Conservation (phyloP, 805 yeast genomes). For the Tetrapisispora nanseiensis region DNA sequence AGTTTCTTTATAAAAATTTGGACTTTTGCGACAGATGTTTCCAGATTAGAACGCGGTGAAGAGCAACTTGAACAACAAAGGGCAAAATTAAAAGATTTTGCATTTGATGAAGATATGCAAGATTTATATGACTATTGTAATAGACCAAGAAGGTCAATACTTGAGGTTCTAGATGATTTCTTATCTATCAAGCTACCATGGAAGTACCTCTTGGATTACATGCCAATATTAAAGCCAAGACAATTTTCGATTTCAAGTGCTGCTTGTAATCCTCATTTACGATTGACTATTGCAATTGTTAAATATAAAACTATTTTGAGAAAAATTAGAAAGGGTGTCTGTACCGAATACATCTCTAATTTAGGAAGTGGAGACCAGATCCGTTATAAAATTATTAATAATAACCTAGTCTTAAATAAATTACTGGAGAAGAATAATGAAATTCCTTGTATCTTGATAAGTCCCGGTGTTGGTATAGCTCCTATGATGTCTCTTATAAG, state of each 20-base stretch:
- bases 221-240: slow-evolving; percentile 75
- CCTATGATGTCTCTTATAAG: slow-evolving; percentile 73
- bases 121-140: slow-evolving; percentile 87
- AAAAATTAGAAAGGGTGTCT: slow-evolving; percentile 67
- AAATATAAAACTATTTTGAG: slow-evolving; percentile 77
- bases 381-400: slow-evolving; percentile 41
- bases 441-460: slow-evolving; percentile 57
- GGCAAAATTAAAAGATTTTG: slow-evolving; percentile 69
- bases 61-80: slow-evolving; percentile 47
- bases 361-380: slow-evolving; percentile 42
- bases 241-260: slow-evolving; percentile 74
- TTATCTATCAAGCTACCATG: slow-evolving; percentile 66
- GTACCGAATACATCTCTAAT: slow-evolving; percentile 63
- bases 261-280: slow-evolving; percentile 38
- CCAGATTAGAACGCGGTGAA: slow-evolving; percentile 19
- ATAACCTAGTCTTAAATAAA: slow-evolving; percentile 21
- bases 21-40: slow-evolving; percentile 59
- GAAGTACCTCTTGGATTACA: slow-evolving; percentile 61
- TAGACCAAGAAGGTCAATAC: slow-evolving; percentile 77
- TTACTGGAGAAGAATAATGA: slow-evolving; percentile 30
- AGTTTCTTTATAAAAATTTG: slow-evolving; percentile 66
- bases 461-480: slow-evolving; percentile 96
- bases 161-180: slow-evolving; percentile 80
- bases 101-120: slow-evolving; percentile 60
- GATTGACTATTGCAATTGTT: slow-evolving; percentile 73